Evolutionary conservation across 2,329 filamentous ascomycete genomes (phyloP).

Genomic region (Colletotrichum lupini): DNA sequence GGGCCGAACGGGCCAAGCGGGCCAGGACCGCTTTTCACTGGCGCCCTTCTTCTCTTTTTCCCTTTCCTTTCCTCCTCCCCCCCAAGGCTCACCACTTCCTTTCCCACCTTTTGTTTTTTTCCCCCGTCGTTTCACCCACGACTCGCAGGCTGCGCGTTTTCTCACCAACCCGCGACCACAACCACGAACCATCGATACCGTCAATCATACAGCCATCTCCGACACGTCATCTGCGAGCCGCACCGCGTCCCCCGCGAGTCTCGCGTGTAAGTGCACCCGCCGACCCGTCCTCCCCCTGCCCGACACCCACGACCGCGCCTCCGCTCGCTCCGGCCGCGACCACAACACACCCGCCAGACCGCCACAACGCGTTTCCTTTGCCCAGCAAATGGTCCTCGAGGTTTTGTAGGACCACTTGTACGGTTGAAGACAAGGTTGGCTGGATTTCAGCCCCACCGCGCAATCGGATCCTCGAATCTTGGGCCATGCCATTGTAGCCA

Average conservation of each 20-base stretch:
- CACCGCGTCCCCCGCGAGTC: constrained; percentile 32
- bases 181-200: constrained; percentile 24
- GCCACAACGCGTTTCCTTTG: constrained; percentile 38
- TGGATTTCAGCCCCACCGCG: constrained; percentile 55
- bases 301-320: constrained; percentile 32
- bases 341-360: constrained; percentile 27
- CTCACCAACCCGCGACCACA: constrained; percentile 25
- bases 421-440: constrained; percentile 40
- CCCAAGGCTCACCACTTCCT: constrained; percentile 39
- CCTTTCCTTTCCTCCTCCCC: constrained; percentile 44
- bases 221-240: constrained; percentile 34
- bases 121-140: constrained; percentile 37
- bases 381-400: constrained; percentile 25
- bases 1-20: constrained; percentile 36
- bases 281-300: constrained; percentile 29
- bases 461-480: constrained; percentile 17
- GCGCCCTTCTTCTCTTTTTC: constrained; percentile 38
- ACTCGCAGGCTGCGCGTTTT: constrained; percentile 24
- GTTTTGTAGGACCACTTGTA: constrained; percentile 12
- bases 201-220: constrained; percentile 21
- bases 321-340: constrained; percentile 25
- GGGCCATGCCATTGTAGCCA: constrained; percentile 37
- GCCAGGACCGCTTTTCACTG: constrained; percentile 37
- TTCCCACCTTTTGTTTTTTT: constrained; percentile 42
- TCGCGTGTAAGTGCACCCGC: constrained; percentile 36